Percentiles rank a stretch among this genome's conserved stretches.
These are phyloP conservation scores for Aurinia saxatilis DNA, from an alignment of 345 rosid species.

Conservation along the genomic window DNA sequence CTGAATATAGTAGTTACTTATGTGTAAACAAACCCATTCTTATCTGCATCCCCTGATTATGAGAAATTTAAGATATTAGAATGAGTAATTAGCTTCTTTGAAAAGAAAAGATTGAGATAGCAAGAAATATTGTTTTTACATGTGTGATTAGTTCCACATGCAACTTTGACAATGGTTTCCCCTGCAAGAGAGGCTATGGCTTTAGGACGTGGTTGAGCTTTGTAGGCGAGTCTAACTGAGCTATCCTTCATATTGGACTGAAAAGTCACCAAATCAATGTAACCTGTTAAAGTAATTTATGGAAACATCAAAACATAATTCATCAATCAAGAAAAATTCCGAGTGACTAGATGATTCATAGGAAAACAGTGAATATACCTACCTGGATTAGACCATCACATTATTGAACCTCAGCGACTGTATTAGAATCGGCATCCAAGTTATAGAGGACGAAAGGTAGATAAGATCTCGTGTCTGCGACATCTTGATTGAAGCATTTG, in stretches of 20 bases:
- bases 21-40: slow-evolving; percentile 93
- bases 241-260: slow-evolving; percentile 94
- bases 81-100: background rate
- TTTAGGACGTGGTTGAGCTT: slow-evolving; percentile 93
- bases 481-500: too few species aligned
- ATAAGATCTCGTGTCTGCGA: too few species aligned
- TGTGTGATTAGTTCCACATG: slow-evolving; percentile 94
- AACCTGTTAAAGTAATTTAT: background rate
- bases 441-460: too few species aligned
- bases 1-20: slow-evolving; percentile 33
- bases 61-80: slow-evolving; percentile 17
- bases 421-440: too few species aligned
- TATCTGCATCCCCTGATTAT: slow-evolving; percentile 74
- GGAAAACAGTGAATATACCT: too few species aligned
- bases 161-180: slow-evolving; percentile 86
- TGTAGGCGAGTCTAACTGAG: slow-evolving; percentile 83
- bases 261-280: background rate
- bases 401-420: too few species aligned
- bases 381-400: too few species aligned
- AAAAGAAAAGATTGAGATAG: background rate
- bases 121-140: slow-evolving; percentile 36
- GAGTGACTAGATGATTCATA: background rate
- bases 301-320: background rate
- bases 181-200: slow-evolving; percentile 68
- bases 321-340: background rate